These are phyloP conservation scores for Fusarium brachygibbosum DNA, from an alignment of 2,329 filamentous ascomycete species.

Conservation along the genomic window DNA sequence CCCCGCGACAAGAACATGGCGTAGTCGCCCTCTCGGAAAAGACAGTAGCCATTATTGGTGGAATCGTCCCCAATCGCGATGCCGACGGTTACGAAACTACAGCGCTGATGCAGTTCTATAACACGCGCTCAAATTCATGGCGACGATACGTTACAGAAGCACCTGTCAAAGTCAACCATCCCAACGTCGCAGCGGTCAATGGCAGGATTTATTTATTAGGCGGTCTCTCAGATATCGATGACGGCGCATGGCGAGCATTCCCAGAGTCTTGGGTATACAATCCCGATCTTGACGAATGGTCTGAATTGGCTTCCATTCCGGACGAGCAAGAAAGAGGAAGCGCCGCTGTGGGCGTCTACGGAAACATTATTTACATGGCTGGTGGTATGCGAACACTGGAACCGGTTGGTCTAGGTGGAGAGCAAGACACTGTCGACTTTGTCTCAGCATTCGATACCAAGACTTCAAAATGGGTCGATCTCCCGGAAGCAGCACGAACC, in stretches of 20 bases:
- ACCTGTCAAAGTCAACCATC: constrained; percentile 53
- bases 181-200: constrained; percentile 54
- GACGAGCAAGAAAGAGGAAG: constrained; percentile 50
- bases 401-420: constrained; percentile 2
- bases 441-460: constrained; percentile 52
- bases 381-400: constrained; percentile 54
- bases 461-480: constrained; percentile 45
- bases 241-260: constrained; percentile 48
- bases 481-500: constrained; percentile 43
- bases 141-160: constrained; percentile 43
- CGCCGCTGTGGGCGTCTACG: constrained; percentile 51
- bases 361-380: constrained; percentile 53
- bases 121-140: constrained; percentile 51
- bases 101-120: constrained; percentile 51
- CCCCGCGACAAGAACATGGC: constrained; percentile 49
- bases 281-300: constrained; percentile 48
- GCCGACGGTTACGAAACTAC: constrained; percentile 41
- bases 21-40: constrained; percentile 43
- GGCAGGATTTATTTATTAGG: constrained; percentile 58
- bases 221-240: constrained; percentile 48
- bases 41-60: constrained; percentile 48
- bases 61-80: constrained; percentile 41
- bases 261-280: constrained; percentile 52
- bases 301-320: constrained; percentile 46
- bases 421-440: constrained; percentile 48